Percentiles rank a stretch among this genome's conserved stretches.
Conservation (phyloP, 2,329 filamentous ascomycete species). For the Aspergillus intermedius region DNA sequence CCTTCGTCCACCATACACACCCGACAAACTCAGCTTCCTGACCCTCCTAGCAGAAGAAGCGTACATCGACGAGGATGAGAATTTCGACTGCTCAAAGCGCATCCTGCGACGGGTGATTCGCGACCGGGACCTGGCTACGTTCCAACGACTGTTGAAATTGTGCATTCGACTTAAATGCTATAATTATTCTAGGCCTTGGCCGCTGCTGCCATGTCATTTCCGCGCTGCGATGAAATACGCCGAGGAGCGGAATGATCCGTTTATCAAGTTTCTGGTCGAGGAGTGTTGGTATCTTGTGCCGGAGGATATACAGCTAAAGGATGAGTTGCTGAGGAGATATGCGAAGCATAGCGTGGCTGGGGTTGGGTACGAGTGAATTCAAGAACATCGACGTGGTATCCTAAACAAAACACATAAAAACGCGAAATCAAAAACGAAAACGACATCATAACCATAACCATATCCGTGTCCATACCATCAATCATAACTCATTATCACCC, state of each 20-base stretch:
- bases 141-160: constrained; percentile 25
- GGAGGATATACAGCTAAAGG: constrained; percentile 15
- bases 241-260: constrained; percentile 25
- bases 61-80: constrained; percentile 31
- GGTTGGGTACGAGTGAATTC: no score
- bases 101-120: constrained; percentile 30
- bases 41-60: constrained; percentile 30
- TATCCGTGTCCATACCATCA: no score
- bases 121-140: constrained; percentile 27
- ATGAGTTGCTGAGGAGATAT: constrained; percentile 17
- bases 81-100: constrained; percentile 18
- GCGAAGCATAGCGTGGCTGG: constrained; percentile 1
- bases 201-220: constrained; percentile 27
- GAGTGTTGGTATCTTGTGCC: constrained; percentile 29
- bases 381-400: no score
- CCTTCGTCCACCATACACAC: constrained; percentile 33
- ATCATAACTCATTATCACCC: neutral
- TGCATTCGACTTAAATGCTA: constrained; percentile 25
- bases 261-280: constrained; percentile 25
- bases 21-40: constrained; percentile 33
- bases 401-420: no score
- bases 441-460: no score
- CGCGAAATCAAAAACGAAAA: no score
- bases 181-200: constrained; percentile 28
- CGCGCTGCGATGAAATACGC: constrained; percentile 24